phyloP scores from a whole-genome alignment of 805 yeast species.

The Jamesozyma jinghongensis region DNA sequence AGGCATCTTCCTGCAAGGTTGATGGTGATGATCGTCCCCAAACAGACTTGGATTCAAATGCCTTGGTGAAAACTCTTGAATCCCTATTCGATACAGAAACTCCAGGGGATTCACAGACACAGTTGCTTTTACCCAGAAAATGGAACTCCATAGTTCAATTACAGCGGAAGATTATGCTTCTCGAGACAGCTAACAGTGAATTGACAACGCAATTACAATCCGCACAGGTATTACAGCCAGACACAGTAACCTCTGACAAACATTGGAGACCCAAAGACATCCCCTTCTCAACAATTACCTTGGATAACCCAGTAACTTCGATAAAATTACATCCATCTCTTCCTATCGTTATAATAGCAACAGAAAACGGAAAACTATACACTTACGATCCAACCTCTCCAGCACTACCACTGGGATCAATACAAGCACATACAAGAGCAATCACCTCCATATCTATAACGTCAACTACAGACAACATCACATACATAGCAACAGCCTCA shows the following conservation, averaged over 20 bases:
- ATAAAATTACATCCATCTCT: constrained; percentile 67
- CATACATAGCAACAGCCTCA: constrained; percentile 38
- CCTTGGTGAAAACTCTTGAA: too few relatives aligned
- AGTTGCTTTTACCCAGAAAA: constrained; percentile 37
- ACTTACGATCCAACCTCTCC: constrained; percentile 62
- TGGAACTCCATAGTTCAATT: constrained; percentile 81
- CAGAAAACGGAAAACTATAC: constrained; percentile 62
- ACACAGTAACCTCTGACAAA: background rate
- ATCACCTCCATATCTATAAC: constrained; percentile 33
- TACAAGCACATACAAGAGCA: constrained; percentile 69
- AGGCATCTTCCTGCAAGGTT: too few relatives aligned
- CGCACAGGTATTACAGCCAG: constrained; percentile 25
- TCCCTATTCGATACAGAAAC: too few relatives aligned
- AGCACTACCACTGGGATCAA: constrained; percentile 49
- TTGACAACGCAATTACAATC: constrained; percentile 39
- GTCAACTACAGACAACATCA: constrained; percentile 5
- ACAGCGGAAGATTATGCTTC: constrained; percentile 61
- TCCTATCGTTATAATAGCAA: constrained; percentile 55
- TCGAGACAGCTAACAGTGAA: constrained; percentile 50
- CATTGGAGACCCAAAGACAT: constrained; percentile 54
- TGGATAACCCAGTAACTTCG: constrained; percentile 50
- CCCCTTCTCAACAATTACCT: constrained; percentile 42
- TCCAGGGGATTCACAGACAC: too few relatives aligned
- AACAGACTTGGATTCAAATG: too few relatives aligned
- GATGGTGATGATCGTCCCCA: too few relatives aligned